Base-by-base conservation (phyloP, 352 stramenopile species). In the Phytopythium delawarense region DNA sequence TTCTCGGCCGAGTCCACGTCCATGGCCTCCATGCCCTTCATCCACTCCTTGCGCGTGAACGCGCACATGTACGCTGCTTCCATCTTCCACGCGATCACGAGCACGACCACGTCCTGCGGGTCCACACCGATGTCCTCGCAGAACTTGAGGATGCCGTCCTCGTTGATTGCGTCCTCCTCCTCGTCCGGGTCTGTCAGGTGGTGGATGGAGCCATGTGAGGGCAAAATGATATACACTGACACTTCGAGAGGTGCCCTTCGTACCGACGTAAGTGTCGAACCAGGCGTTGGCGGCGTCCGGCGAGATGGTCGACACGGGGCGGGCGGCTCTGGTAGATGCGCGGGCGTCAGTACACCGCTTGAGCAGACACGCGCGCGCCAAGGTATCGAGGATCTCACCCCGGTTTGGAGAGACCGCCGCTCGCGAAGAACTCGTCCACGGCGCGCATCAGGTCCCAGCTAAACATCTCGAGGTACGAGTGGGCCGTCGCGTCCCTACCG, bases 21-120 rank as follows among this genome's bases (percentile, higher is more conserved):
- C 66, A 96, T 79, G 35, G 79, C 69, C 61, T 84, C 72, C 88
- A 96, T 94, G 39, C 87, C 87, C 52, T 77, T 72, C 52, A 76
- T 69, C 81, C 84, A 96, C 63, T 96, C 88, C 58, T 91, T 90
- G 32, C 82, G 78, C 11, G 88, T 93, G 65, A 94, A 95, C 28
- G 72, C 78, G 42, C 88, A 92, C 88, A 96, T 96, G 64, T 88
- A 86, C 39, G 74, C 79, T 0, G 88, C 84, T 30, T 93, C 70
- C 88, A 96, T 95, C 59, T 93, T 88, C 87, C 88, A 96, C 21
- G 84, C 81, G 55, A 96, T 91, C 68, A 95, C 79, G 37, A 95
- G 61, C 62, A 96, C 81, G 28, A 89, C 74, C 18, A 92, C 62
- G 60, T 91, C 84, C 40, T 92, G 82, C 35, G 84, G 75, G n/a